Conservation (phyloP, 2,329 filamentous ascomycete genomes). For the Allantophomopsis lycopodina region DNA sequence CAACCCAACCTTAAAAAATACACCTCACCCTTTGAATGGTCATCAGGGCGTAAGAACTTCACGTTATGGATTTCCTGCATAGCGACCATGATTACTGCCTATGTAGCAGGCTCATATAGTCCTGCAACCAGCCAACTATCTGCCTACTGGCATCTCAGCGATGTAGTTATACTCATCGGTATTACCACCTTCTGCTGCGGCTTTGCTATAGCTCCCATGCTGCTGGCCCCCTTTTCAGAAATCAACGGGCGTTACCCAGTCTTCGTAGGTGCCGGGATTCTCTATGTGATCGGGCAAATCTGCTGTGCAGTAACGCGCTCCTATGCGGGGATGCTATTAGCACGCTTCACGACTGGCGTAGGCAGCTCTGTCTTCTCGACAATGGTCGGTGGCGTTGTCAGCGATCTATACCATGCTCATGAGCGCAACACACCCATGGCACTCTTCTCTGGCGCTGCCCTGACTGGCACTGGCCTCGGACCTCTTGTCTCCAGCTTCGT, state of each 20-base stretch:
- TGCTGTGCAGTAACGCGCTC: slow-evolving; percentile 59
- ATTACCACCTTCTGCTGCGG: slow-evolving; percentile 74
- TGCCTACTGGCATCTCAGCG: slow-evolving; percentile 48
- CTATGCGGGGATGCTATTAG: slow-evolving; percentile 60
- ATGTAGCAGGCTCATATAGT: slow-evolving; percentile 69
- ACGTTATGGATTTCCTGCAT: slow-evolving; percentile 62
- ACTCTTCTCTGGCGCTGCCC: slow-evolving; percentile 65
- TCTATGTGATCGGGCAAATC: slow-evolving; percentile 60
- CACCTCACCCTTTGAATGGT: slow-evolving; percentile 62
- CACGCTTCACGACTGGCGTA: slow-evolving; percentile 65
- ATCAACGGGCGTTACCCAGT: slow-evolving; percentile 78
- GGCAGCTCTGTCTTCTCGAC: slow-evolving; percentile 70
- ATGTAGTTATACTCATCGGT: slow-evolving; percentile 54
- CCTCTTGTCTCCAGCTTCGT: slow-evolving; percentile 62
- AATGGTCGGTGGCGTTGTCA: slow-evolving; percentile 85
- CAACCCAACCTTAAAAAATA: slow-evolving; percentile 54
- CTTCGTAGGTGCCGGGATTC: slow-evolving; percentile 57
- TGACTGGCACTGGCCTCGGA: slow-evolving; percentile 69
- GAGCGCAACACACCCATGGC: slow-evolving; percentile 85
- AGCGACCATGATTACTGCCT: slow-evolving; percentile 67
- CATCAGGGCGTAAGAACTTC: slow-evolving; percentile 50
- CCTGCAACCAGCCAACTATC: slow-evolving; percentile 54
- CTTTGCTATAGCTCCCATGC: slow-evolving; percentile 76
- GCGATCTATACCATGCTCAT: slow-evolving; percentile 68
- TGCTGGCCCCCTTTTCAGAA: slow-evolving; percentile 76